Base-by-base conservation (phyloP, 163 green algal species). In the Scenedesmus sp. region DNA sequence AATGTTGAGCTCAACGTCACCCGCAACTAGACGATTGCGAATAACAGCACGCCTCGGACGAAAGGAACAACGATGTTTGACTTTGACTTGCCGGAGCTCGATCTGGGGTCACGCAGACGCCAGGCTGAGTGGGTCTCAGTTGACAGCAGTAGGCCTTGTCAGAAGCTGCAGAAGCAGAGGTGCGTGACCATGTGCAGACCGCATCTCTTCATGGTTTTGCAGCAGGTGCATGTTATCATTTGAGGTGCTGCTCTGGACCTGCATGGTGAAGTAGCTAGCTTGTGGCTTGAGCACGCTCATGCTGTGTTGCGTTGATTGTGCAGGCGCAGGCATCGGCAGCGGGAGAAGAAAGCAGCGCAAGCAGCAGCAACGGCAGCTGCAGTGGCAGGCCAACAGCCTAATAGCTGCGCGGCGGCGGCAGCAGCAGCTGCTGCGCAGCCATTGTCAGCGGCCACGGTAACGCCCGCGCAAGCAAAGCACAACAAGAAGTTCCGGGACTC, bases 381-480 rank as follows among this genome's bases (percentile, higher is more conserved):
- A 68, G 79, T 42, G 33, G 81, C 49, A 49, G 65, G 65, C 9
- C 65, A 76, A 76, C 65, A 37, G 72, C 4, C 46, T 22, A 44
- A 73, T 73, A 89, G 85, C 44, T 16, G n/a, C 26, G 85, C 68
- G 46, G 43, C 43, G 83, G 68, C 42, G 65, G 76, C 51, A n/a
- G 9, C 76, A 79, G 68, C 68, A 30, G 53, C 82, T 79, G 53
- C 82, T 53, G 53, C 53, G 56, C 24, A 37, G n/a, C 33, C 42
- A 24, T 3, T 46, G 37, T 44, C 73, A 49, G 73, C 73, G 12
- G 46, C 81, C 49, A 49, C 70, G 2, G 13, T 84, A 30, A 90
- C 85, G 16, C 85, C 85, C 16, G 85, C 85, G 46, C 85, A 90
- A 72, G 85, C 85, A 35, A 83, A 83, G 68, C 56, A 90, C 44